A percentile compares a stretch with the other conserved stretches of the same genome.
Conservation (phyloP, 352 stramenopile genomes). For the Globisporangium paddicum region DNA sequence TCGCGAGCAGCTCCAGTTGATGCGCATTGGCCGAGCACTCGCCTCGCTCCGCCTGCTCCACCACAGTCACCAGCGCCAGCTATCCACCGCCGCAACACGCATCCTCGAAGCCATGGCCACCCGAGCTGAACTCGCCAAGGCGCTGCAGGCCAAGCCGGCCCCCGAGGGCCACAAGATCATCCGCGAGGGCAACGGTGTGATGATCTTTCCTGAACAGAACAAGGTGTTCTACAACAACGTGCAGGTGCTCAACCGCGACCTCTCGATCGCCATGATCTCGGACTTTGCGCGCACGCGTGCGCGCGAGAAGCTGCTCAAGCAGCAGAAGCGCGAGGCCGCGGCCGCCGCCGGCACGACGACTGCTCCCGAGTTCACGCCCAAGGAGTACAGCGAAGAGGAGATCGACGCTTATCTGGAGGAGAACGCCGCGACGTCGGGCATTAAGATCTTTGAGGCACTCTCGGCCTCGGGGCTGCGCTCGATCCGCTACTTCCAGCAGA, state of each 20-base stretch:
- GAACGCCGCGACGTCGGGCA: constrained; percentile 76
- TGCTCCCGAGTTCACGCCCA: constrained; percentile 32
- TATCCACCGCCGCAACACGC: not conserved
- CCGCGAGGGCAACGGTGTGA: constrained; percentile 86
- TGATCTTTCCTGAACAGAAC: constrained; percentile 89
- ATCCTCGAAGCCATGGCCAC: constrained; percentile 25
- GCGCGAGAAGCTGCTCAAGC: constrained; percentile 63
- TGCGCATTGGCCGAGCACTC: constrained; percentile 7
- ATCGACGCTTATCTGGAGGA: constrained; percentile 62
- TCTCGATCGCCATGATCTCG: constrained; percentile 97
- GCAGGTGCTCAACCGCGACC: constrained; percentile 98
- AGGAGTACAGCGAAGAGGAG: constrained; percentile 59
- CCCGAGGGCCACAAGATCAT: constrained; percentile 83
- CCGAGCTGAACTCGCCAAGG: constrained; percentile 49
- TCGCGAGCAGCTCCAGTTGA: constrained; percentile 1
- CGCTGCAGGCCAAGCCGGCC: constrained; percentile 54
- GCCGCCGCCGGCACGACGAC: constrained; percentile 26
- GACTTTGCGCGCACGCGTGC: constrained; percentile 92
- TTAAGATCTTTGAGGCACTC: constrained; percentile 98
- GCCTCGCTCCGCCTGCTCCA: not conserved
- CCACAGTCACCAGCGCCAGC: not conserved
- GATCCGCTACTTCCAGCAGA: constrained; percentile 99
- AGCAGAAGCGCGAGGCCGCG: constrained; percentile 56
- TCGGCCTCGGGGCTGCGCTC: constrained; percentile 97
- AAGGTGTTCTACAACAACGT: constrained; percentile 94